Percentiles rank a stretch among this genome's conserved stretches.
Evolutionary conservation across 176 grass and related monocot species (phyloP).

Genomic region (Ananas comosus): DNA sequence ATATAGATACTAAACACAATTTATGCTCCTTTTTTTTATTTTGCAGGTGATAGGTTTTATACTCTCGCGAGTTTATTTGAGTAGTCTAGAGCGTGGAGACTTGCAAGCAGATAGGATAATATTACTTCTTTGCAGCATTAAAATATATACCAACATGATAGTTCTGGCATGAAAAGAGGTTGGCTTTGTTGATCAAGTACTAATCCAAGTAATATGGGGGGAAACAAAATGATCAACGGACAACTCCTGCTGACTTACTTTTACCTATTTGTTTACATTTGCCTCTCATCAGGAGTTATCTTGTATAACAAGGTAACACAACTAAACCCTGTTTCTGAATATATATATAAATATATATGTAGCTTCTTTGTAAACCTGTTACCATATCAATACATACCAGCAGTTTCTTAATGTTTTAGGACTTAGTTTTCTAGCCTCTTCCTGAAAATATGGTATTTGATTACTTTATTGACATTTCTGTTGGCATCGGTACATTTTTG

Average conservation of each 20-base stretch:
- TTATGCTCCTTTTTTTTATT: neutral
- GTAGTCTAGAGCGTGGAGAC: neutral
- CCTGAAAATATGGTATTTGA: no score
- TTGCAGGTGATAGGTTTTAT: neutral
- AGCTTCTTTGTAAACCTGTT: no score
- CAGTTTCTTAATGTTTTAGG: no score
- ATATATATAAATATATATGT: no score
- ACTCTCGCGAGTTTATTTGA: neutral
- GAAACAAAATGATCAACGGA: conserved; percentile 48
- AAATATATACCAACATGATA: neutral
- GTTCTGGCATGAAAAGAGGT: neutral
- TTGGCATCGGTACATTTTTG: no score
- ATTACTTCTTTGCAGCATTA: neutral
- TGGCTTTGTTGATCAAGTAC: neutral
- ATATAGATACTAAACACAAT: no score
- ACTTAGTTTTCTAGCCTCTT: no score
- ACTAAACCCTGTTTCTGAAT: neutral
- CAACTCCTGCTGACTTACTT: conserved; percentile 98
- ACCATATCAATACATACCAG: no score
- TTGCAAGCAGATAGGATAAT: neutral
- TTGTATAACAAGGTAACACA: conserved; percentile 84
- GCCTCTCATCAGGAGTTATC: conserved; percentile 96
- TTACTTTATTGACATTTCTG: no score
- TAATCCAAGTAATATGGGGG: neutral
- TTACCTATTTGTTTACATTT: conserved; percentile 95